Base-by-base conservation (phyloP, 176 grass and related monocot species). In the Aechmea fasciata region DNA sequence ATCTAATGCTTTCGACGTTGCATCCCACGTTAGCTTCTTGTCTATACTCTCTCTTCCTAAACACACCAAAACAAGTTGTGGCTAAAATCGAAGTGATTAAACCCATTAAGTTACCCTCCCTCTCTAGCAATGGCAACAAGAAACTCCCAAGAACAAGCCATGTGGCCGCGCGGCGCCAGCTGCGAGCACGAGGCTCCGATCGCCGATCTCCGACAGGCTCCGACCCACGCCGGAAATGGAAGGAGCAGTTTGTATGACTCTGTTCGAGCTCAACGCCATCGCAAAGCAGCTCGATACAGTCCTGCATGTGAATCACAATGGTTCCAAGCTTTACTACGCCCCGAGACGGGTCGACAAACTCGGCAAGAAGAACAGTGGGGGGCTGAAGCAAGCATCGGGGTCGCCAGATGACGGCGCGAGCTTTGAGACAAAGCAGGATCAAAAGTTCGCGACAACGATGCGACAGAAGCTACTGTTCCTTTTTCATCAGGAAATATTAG, bases 221-320 rank as follows among this genome's bases (percentile, higher is more conserved):
- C 4, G 33, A 41, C 33, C 33, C 0, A 7, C 33, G 33, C 33
- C 3, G 12, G 72, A 18, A 1, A 33, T 18, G 63, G 68, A 66
- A 69, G 84, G 47, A 78, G 78, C 78, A 78, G 73, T 24, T 75
- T 91, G 75, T 87, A 84, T 63, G 81, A 91, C 81, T 87, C 88
- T n/a, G 50, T 87, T 84, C 63, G 84, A 87, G 81, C 81, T 81
- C 78, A 87, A 69, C 57, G 81, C 88, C 23, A 80, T 87, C 78
- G 75, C 75, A 1, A 49, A 54, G 67, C 84, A 73, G 64, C 71
- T 91, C 14, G 75, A 84, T 71, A 33, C 57, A 25, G 48, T 78
- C 54, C 75, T 91, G 71, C 67, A 70, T 12, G 71, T 26, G 33
- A 49, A 62, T 12, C 22, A 52, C 11, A n/a, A 4, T 7, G 11